Percentiles rank a stretch among this genome's conserved stretches.
Evolutionary conservation across 2,329 filamentous ascomycete species (phyloP).

Genomic region (Fusarium ramigenum): DNA sequence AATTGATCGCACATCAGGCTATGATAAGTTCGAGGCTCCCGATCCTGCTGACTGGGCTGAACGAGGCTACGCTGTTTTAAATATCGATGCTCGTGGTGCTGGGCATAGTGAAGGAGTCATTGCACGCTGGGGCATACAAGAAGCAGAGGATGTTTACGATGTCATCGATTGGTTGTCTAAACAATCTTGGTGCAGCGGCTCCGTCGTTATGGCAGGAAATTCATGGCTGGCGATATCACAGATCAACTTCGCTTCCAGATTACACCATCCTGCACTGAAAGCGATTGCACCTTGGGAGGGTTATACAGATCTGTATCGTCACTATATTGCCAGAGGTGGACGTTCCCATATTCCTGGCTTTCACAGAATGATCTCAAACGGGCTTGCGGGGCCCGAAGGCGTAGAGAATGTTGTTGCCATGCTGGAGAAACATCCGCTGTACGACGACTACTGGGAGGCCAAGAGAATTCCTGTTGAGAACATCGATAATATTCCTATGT

Average conservation of each 20-base stretch:
- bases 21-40: constrained; percentile 19
- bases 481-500: not conserved
- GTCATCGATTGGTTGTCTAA: constrained; percentile 3
- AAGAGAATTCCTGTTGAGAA: not conserved
- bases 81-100: constrained; percentile 1
- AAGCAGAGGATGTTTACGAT: constrained; percentile 18
- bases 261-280: not conserved
- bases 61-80: constrained; percentile 3
- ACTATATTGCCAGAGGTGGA: constrained; percentile 40
- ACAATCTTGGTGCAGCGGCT: constrained; percentile 8
- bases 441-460: not conserved
- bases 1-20: not conserved
- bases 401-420: not conserved
- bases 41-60: constrained; percentile 15
- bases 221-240: constrained; percentile 14
- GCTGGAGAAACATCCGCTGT: not conserved
- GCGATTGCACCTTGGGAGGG: constrained; percentile 26
- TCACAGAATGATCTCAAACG: constrained; percentile 23
- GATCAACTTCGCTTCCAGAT: constrained; percentile 4
- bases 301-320: constrained; percentile 10
- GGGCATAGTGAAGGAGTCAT: constrained; percentile 1
- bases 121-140: constrained; percentile 2
- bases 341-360: constrained; percentile 15
- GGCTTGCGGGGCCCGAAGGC: not conserved
- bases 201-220: constrained; percentile 12